Conservation (phyloP, 2,329 filamentous ascomycete genomes). For the Thelonectria olida region DNA sequence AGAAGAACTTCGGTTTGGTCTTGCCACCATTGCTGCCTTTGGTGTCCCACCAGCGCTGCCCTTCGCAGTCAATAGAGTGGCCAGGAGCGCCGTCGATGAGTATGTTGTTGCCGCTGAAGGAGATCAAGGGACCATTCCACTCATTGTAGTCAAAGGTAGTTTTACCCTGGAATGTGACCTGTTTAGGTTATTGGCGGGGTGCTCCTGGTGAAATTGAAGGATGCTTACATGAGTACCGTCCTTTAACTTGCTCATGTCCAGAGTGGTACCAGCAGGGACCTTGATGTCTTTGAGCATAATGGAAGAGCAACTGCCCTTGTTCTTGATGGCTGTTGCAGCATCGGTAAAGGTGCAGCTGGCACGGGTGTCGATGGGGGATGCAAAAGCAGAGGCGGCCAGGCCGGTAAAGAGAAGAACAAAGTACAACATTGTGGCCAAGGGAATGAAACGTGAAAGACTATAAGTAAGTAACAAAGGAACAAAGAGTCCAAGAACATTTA, state of each 20-base stretch:
- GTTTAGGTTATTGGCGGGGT: neutral
- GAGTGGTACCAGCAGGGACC: conserved; percentile 67
- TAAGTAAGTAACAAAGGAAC: too few species aligned
- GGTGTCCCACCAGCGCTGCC: conserved; percentile 68
- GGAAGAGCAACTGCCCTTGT: conserved; percentile 61
- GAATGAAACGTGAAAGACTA: too few species aligned
- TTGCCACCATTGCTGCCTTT: conserved; percentile 68
- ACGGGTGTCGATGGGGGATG: conserved; percentile 34
- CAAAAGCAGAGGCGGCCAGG: conserved; percentile 39
- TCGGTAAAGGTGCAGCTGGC: conserved; percentile 63
- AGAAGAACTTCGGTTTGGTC: conserved; percentile 71
- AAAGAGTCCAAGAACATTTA: too few species aligned
- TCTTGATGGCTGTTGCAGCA: conserved; percentile 56
- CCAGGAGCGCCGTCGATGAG: conserved; percentile 60
- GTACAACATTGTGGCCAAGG: too few species aligned
- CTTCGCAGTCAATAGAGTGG: conserved; percentile 63
- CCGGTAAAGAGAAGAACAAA: too few species aligned
- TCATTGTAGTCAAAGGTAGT: conserved; percentile 75
- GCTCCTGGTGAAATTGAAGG: too few species aligned
- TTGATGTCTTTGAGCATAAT: conserved; percentile 62
- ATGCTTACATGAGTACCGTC: conserved; percentile 52
- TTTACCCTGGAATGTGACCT: conserved; percentile 68
- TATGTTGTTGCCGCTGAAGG: conserved; percentile 65
- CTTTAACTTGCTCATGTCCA: conserved; percentile 64
- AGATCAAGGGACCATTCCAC: conserved; percentile 72